Evolutionary conservation across 169 alveolate genomes (phyloP), one percentile per base, ranked within the genome.

Genomic region (Babesia caballi): DNA sequence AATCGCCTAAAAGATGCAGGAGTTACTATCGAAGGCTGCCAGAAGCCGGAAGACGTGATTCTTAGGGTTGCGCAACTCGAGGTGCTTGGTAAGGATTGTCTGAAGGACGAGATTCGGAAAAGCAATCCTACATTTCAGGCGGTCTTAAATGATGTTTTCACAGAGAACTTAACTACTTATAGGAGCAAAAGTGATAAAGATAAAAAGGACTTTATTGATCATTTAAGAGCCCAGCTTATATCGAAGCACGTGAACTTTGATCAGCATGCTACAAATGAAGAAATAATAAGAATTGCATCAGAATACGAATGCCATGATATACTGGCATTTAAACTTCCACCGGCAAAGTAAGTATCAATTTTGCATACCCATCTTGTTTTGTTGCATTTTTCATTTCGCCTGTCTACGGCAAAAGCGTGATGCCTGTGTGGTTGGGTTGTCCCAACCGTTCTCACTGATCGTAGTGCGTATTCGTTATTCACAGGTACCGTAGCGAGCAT

Each of bases 21-120:
- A 4, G 36, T 80, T 0, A 59, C 72, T 4, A 41, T 80, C 9
- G 66, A 80, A 17, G 88, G 88, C 15, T 80, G 88, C 41, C 58
- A 80, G 14, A 80, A 27, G 33, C 88, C 88, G 0, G 88, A 80
- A 14, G 88, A 80, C 36, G 83, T 80, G 5, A 50, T 80, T 6
- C n/a, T 42, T 2, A 51, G 82, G 60, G 88, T 69, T 14, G 88
- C 88, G 12, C 44, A 80, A 36, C 61, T 80, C 12, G 59, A 68
- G 28, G 60, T 80, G 25, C 33, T 47, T 6, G 88, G 88, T 2
- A 69, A 80, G 51, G 76, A 68, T 3, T 17, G 25, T 21, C 35
- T 80, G 17, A 70, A 50, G 28, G 70, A 66, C 25, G 58, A 60
- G 32, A 36, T 80, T 12, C 25, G 46, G 30, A 70, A 80, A 19